Evolutionary conservation across 495 filamentous ascomycete genomes (phyloP).

Genomic region (Penicillium steckii): DNA sequence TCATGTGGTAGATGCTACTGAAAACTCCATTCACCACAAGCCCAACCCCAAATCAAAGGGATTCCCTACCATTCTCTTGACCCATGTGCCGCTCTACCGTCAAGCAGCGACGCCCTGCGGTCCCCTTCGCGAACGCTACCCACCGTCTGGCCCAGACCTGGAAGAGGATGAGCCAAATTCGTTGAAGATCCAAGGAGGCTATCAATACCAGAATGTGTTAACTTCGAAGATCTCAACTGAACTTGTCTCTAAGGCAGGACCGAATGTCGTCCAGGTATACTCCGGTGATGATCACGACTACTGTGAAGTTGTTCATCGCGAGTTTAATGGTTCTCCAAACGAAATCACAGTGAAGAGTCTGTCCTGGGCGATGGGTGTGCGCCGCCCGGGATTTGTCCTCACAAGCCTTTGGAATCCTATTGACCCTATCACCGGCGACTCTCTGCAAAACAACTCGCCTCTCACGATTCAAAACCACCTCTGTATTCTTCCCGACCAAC

Average conservation of each 20-base stretch:
- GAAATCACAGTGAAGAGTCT: slow-evolving; percentile 96
- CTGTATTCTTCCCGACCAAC: slow-evolving; percentile 86
- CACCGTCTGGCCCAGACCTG: slow-evolving; percentile 62
- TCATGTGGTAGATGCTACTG: slow-evolving; percentile 28
- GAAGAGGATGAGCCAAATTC: slow-evolving; percentile 74
- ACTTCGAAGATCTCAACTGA: slow-evolving; percentile 67
- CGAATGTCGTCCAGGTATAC: slow-evolving; percentile 72
- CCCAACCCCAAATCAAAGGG: slow-evolving; percentile 33
- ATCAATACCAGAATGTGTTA: slow-evolving; percentile 97
- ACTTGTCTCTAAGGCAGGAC: slow-evolving; percentile 69
- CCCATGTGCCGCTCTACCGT: slow-evolving; percentile 88
- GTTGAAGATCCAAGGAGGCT: slow-evolving; percentile 70
- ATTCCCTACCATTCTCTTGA: slow-evolving; percentile 81
- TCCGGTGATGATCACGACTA: slow-evolving; percentile 99
- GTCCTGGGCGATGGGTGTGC: slow-evolving; percentile 96
- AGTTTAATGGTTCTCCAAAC: slow-evolving; percentile 63
- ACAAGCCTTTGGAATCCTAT: slow-evolving; percentile 91
- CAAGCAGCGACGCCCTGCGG: slow-evolving; percentile 81
- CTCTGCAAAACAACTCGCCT: slow-evolving; percentile 37
- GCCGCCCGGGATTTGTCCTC: slow-evolving; percentile 81
- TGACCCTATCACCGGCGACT: slow-evolving; percentile 57
- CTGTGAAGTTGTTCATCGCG: slow-evolving; percentile 79
- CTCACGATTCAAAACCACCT: slow-evolving; percentile 82
- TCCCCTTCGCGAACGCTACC: slow-evolving; percentile 79
- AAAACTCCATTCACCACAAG: slow-evolving; percentile 25